phyloP scores from a whole-genome alignment of 2,329 filamentous ascomycete species.

The Madurella mycetomatis region DNA sequence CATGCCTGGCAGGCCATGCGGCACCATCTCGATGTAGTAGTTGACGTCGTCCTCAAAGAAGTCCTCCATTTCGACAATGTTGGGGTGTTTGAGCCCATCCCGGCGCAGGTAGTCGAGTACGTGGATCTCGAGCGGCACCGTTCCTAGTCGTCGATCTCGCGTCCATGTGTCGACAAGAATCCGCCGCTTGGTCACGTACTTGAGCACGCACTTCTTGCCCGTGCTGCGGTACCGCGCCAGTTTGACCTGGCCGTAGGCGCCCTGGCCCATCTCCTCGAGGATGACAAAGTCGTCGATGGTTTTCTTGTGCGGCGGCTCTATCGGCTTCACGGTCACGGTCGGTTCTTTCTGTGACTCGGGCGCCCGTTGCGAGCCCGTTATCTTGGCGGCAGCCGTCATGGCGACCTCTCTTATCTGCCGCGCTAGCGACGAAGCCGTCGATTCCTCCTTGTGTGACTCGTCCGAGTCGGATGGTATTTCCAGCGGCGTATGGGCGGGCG shows the following conservation, averaged over 20 bases:
- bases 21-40: constrained; percentile 98
- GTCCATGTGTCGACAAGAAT: constrained; percentile 99
- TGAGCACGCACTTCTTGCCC: constrained; percentile 83
- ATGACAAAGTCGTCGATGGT: constrained; percentile 87
- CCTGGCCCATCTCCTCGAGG: constrained; percentile 96
- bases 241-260: constrained; percentile 96
- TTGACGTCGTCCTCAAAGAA: constrained; percentile 80
- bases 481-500: constrained; percentile 52
- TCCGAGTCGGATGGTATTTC: constrained; percentile 54
- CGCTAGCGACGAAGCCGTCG: constrained; percentile 47
- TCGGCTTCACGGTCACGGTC: constrained; percentile 32
- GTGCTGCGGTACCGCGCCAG: constrained; percentile 79
- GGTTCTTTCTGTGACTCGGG: constrained; percentile 31
- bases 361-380: constrained; percentile 38
- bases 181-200: constrained; percentile 94
- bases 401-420: constrained; percentile 55
- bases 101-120: constrained; percentile 88
- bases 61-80: constrained; percentile 69
- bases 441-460: constrained; percentile 40
- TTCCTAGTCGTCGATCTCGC: constrained; percentile 84
- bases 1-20: constrained; percentile 94
- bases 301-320: constrained; percentile 54
- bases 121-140: constrained; percentile 94
- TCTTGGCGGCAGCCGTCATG: constrained; percentile 49
- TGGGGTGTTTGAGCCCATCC: constrained; percentile 62